A percentile compares a stretch with the other conserved stretches of the same genome.
Conservation (phyloP, 352 stramenopile species). For the Phytophthora pseudosyringae region DNA sequence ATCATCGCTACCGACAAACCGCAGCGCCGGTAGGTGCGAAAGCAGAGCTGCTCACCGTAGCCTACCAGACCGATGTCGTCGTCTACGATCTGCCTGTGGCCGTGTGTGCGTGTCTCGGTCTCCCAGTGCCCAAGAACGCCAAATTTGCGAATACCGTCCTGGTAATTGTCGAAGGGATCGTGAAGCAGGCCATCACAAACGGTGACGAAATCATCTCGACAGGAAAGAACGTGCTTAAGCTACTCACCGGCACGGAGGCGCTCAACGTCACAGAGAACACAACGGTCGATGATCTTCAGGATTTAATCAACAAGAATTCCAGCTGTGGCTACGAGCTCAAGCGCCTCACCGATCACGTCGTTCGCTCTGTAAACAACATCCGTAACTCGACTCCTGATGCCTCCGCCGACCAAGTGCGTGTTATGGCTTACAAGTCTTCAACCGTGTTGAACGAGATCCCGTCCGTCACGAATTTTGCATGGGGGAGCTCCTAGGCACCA, state of each 20-base stretch:
- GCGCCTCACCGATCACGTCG: conserved; percentile 21
- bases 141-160: conserved; percentile 2
- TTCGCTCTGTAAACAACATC: conserved; percentile 21
- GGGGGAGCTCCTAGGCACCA: conserved; percentile 18
- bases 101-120: conserved; percentile 3
- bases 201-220: conserved; percentile 24
- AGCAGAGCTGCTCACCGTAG: conserved; percentile 15
- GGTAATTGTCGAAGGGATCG: conserved; percentile 4
- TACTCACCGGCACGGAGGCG: conserved; percentile 19
- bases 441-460: conserved; percentile 33
- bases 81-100: conserved; percentile 36
- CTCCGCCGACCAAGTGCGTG: conserved; percentile 17
- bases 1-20: conserved; percentile 28
- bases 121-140: neutral
- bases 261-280: conserved; percentile 18
- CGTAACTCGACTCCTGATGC: conserved; percentile 23
- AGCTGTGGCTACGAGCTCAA: conserved; percentile 32
- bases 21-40: conserved; percentile 7
- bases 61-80: conserved; percentile 21
- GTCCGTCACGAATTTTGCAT: conserved; percentile 27
- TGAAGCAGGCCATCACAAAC: conserved; percentile 18
- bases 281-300: conserved; percentile 26
- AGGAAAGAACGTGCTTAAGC: conserved; percentile 22
- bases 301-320: conserved; percentile 26
- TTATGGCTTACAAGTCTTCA: conserved; percentile 27